phyloP scores from a whole-genome alignment of 441 rosid species.

The Gossypium gossypioides region DNA sequence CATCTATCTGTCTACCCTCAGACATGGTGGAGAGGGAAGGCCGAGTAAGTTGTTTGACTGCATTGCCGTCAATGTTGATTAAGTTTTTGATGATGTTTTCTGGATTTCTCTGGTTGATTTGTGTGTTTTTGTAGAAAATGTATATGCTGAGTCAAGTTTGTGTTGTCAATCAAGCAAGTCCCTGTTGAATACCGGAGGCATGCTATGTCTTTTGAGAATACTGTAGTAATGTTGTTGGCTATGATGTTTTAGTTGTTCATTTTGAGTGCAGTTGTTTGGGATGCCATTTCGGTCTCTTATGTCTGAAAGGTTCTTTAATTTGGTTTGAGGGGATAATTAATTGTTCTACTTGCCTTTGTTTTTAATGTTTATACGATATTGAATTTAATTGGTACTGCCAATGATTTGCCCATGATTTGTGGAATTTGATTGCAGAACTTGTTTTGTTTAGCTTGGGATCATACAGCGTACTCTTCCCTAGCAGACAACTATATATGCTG shows the following conservation, averaged over 20 bases:
- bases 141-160: background rate
- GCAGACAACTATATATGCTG: background rate
- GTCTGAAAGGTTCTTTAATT: background rate
- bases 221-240: background rate
- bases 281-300: background rate
- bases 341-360: background rate
- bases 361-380: background rate
- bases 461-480: background rate
- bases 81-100: background rate
- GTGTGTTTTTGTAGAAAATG: background rate
- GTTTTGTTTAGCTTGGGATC: conserved; percentile 6
- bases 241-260: background rate
- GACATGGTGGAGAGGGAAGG: background rate
- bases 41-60: conserved; percentile 1
- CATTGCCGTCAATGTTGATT: background rate
- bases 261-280: background rate
- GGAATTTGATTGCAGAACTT: background rate
- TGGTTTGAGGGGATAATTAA: background rate
- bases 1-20: background rate
- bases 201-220: background rate
- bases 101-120: background rate
- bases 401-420: background rate
- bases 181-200: background rate
- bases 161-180: background rate
- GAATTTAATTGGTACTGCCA: background rate